phyloP scores from a whole-genome alignment of 164 flowering plant genomes.

The Chimonanthus praecox region DNA sequence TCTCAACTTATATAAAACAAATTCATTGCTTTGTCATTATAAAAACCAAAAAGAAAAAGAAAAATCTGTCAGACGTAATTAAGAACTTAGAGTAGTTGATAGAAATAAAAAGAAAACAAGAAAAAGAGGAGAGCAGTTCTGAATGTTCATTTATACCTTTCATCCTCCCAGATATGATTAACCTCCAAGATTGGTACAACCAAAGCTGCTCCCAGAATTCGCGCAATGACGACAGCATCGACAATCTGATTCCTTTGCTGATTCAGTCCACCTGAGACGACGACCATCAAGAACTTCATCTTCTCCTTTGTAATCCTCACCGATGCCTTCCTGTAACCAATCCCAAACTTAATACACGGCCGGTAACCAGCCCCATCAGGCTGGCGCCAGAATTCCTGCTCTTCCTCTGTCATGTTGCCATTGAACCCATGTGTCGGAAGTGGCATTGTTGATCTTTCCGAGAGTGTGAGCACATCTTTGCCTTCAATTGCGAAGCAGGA shows the following conservation, averaged over 20 bases:
- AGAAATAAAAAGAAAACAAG: too few relatives aligned
- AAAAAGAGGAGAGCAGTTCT: too few relatives aligned
- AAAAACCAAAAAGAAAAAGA: too few relatives aligned
- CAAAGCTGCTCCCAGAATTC: constrained; percentile 55
- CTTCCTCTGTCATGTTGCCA: constrained; percentile 29
- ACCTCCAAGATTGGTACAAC: constrained; percentile 54
- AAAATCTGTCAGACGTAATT: too few relatives aligned
- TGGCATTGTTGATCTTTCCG: constrained; percentile 26
- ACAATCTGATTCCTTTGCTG: constrained; percentile 63
- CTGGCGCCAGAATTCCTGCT: constrained; percentile 58
- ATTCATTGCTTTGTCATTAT: too few relatives aligned
- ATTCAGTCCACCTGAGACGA: constrained; percentile 54
- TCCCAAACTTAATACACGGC: constrained; percentile 50
- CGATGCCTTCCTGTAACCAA: constrained; percentile 39
- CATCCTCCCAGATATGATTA: constrained; percentile 44
- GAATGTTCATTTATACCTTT: constrained; percentile 28
- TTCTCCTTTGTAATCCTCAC: constrained; percentile 36
- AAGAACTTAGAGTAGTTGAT: too few relatives aligned
- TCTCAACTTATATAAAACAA: too few relatives aligned
- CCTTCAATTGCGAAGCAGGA: constrained; percentile 1
- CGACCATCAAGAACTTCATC: constrained; percentile 50
- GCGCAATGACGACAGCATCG: constrained; percentile 63
- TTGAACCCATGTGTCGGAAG: constrained; percentile 27
- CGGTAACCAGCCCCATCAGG: constrained; percentile 42
- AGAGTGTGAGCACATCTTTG: constrained; percentile 16